These are phyloP conservation scores for Psilocybe cyanescens DNA, from an alignment of 768 basidiomycete genomes.

Conservation along the genomic window DNA sequence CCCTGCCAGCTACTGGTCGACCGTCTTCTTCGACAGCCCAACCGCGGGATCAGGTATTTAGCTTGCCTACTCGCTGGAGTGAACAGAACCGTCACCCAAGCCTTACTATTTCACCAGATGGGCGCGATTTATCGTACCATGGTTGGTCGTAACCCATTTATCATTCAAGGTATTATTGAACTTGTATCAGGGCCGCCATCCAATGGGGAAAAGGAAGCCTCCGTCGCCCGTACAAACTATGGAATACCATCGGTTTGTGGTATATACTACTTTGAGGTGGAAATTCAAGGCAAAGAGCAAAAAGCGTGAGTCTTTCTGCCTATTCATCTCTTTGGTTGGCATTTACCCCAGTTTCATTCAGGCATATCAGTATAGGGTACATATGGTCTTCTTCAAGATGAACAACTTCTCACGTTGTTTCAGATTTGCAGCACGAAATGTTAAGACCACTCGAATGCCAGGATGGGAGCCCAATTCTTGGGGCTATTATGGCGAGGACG, in stretches of 20 bases:
- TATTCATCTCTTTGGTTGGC: slow-evolving; percentile 5
- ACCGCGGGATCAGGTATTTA: slow-evolving; percentile 47
- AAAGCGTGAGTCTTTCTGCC: slow-evolving; percentile 63
- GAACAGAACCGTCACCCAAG: slow-evolving; percentile 63
- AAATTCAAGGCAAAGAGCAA: slow-evolving; percentile 77
- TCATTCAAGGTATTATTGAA: slow-evolving; percentile 13
- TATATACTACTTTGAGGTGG: slow-evolving; percentile 94
- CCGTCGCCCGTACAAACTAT: slow-evolving; percentile 76
- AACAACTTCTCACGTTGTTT: slow-evolving; percentile 8
- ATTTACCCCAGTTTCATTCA: slow-evolving; percentile 39
- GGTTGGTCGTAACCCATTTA: slow-evolving; percentile 42
- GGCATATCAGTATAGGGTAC: slow-evolving; percentile 84
- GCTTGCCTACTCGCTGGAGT: slow-evolving; percentile 80
- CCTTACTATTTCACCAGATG: slow-evolving; percentile 69
- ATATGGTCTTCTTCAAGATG: background rate
- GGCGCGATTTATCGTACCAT: slow-evolving; percentile 73
- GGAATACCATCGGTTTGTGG: slow-evolving; percentile 87
- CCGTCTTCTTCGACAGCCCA: slow-evolving; percentile 26
- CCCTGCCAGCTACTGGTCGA: slow-evolving; percentile 40
- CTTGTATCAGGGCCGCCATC: slow-evolving; percentile 44
- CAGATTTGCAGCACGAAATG: slow-evolving; percentile 71
- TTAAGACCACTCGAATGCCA: slow-evolving; percentile 75
- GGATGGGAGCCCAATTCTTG: slow-evolving; percentile 88
- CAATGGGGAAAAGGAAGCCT: slow-evolving; percentile 80
- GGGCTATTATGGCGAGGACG: slow-evolving; percentile 95